Base-by-base conservation (phyloP, 306 rosid genomes). In the Malus domestica region DNA sequence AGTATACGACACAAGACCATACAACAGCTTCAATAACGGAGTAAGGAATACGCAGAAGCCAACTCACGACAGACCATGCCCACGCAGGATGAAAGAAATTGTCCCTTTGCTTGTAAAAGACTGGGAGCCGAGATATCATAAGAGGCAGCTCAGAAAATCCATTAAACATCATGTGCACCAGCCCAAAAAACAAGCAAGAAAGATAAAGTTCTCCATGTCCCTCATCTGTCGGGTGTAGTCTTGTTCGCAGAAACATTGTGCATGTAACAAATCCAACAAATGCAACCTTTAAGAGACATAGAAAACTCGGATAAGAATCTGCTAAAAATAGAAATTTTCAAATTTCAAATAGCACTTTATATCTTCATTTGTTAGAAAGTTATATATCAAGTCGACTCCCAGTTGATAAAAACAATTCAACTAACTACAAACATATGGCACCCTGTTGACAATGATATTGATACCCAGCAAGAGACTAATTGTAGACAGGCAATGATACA, bases 151-250 rank as follows among this genome's bases (percentile, higher is more conserved):
- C 96, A 70, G 97, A 80, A 70, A 93, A 86, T 20, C 97, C 98
- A 76, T 93, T 93, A 40, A 93, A 93, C 97, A 93, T 84, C 97
- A 93, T 91, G 78, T 93, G 97, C 68, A 93, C 85, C 82, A 93
- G 74, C 81, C 96, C 98, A 63, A 81, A 93, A 80, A 93, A 91
- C 32, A 93, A 81, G 85, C 93, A 87, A 82, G 98, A 80, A 46
- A 91, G 92, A 82, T 93, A 93, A 22, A 91, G 93, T 59, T 64
- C 77, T 82, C 91, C 98, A 10, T 88, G 66, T 33, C 8, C 44
- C 85, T 93, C 98, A 66, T 91, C 75, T 15, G 79, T 82, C 4
- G 92, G 91, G 80, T 93, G 96, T 68, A 87, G 3, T 71, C 87
- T 89, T 59, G 87, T 80, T 68, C 96, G 83, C 32, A 82, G 75